Evolutionary conservation across 768 basidiomycete species (phyloP).

Genomic region (Vishniacozyma victoriae): DNA sequence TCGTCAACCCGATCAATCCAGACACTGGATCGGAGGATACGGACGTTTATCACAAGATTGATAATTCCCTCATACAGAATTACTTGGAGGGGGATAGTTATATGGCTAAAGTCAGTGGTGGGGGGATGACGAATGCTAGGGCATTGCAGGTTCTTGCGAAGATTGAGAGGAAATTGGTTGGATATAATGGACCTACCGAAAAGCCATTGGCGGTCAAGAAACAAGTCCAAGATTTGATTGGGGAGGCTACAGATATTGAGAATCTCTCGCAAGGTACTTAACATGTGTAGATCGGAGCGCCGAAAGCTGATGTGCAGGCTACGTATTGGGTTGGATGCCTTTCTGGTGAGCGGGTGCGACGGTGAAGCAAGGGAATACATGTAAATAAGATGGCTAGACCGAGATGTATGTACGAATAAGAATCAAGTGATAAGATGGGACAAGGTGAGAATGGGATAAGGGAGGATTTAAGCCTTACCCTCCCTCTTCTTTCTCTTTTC

Average conservation of each 20-base stretch:
- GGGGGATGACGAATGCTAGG: slow-evolving; percentile 40
- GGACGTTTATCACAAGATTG: too few relatives aligned
- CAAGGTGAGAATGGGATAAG: background rate
- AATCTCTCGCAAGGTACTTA: slow-evolving; percentile 45
- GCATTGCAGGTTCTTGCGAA: slow-evolving; percentile 39
- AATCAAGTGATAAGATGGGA: too few relatives aligned
- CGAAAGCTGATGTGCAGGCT: slow-evolving; percentile 22
- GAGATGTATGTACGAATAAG: too few relatives aligned
- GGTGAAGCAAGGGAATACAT: too few relatives aligned
- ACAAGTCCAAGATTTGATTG: slow-evolving; percentile 41
- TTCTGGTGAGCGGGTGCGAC: slow-evolving; percentile 34
- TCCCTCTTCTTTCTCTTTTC: slow-evolving; percentile 55
- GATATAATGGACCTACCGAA: slow-evolving; percentile 22
- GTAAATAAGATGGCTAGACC: too few relatives aligned
- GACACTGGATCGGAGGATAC: too few relatives aligned
- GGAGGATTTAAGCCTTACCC: slow-evolving; percentile 32
- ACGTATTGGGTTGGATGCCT: slow-evolving; percentile 43
- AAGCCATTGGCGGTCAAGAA: slow-evolving; percentile 26
- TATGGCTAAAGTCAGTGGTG: slow-evolving; percentile 30
- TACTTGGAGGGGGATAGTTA: slow-evolving; percentile 28
- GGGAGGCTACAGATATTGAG: slow-evolving; percentile 40
- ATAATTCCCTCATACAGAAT: too few relatives aligned
- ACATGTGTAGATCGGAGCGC: background rate
- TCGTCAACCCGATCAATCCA: too few relatives aligned
- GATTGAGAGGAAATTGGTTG: slow-evolving; percentile 44